Evolutionary conservation across 2,329 filamentous ascomycete genomes (phyloP), one percentile per base, ranked within the genome.

Genomic region (Pseudogymnoascus sp.): DNA sequence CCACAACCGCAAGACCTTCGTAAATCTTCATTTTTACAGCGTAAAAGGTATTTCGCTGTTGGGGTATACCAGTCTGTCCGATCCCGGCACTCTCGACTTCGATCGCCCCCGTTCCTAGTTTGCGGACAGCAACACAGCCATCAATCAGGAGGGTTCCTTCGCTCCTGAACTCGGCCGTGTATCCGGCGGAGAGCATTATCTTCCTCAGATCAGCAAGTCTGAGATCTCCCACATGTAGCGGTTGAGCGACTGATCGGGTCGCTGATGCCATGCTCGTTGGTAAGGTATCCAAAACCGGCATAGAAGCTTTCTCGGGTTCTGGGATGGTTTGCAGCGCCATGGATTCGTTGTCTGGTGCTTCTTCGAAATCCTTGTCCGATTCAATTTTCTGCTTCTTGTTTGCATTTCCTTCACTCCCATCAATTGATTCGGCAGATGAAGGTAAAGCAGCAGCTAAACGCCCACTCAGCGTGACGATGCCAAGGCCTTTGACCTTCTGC

Each of bases 61-160:
- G 76, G 4, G 74, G 75, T 16, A 74, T 73, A 18, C 76, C 76
- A 10, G 74, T 71, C 16, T 76, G 73, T 1, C 77, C 67, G n/a
- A 62, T 74, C 0, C 85, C 89, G 4, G 88, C 85, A 64, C 88
- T 89, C 77, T 96, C 93, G 16, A 96, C 85, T 76, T 95, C 93
- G 70, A 97, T 91, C 69, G 84, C 86, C 0, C 92, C 92, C n/a
- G 88, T 89, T 1, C 86, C 87, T 56, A 88, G 90, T 79, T 99
- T 97, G 65, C 91, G 82, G 53, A 99, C 92, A 3, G 92, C 90
- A 5, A 97, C 92, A 8, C 84, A 84, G 1, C 91, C 90, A 72
- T 97, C 93, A 63, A 99, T 88, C 8, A 99, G 82, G 63, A 99
- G 79, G 7, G 89, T 95, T 66, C 94, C 94, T 75, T 97, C 93